Conservation (phyloP, 2,329 filamentous ascomycete genomes). For the Didymella pinodella region DNA sequence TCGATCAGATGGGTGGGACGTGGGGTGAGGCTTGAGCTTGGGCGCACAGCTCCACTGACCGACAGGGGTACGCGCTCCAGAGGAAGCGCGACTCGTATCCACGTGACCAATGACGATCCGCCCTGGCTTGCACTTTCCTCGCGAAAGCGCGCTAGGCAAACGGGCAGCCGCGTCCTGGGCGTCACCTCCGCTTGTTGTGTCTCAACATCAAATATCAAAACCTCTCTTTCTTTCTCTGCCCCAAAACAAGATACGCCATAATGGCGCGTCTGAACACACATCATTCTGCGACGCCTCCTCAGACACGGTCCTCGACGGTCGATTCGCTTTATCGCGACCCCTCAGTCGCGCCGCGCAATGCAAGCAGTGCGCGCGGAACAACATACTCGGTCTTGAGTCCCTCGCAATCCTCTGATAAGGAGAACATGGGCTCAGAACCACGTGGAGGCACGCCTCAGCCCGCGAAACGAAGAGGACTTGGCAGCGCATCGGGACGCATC, state of each 20-base stretch:
- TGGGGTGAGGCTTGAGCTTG: conserved; percentile 20
- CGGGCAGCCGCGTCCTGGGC: conserved; percentile 23
- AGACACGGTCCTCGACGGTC: conserved; percentile 41
- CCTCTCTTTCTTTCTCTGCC: conserved; percentile 7
- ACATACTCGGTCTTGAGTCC: conserved; percentile 47
- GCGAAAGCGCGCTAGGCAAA: conserved; percentile 31
- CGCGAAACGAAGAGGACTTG: conserved; percentile 57
- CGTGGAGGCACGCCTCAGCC: conserved; percentile 38
- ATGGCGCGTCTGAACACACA: conserved; percentile 52
- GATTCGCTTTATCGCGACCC: conserved; percentile 51
- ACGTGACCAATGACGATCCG: conserved; percentile 30
- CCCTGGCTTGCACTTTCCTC: conserved; percentile 22
- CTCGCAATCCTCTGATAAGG: conserved; percentile 53
- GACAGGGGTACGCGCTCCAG: conserved; percentile 32
- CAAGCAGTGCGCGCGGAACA: conserved; percentile 31
- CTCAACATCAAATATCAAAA: conserved; percentile 11
- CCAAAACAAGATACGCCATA: conserved; percentile 4
- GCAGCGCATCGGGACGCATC: conserved; percentile 36
- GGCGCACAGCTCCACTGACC: conserved; percentile 1
- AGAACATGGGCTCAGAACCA: conserved; percentile 50
- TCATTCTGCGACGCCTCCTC: conserved; percentile 39
- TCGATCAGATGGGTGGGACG: conserved; percentile 16
- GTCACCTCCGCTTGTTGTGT: neutral
- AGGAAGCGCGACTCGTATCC: conserved; percentile 16
- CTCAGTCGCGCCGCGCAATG: conserved; percentile 35